Evolutionary conservation across 352 stramenopile genomes (phyloP), one percentile per base, ranked within the genome.

Genomic region (Phytopythium chamaehyphon): DNA sequence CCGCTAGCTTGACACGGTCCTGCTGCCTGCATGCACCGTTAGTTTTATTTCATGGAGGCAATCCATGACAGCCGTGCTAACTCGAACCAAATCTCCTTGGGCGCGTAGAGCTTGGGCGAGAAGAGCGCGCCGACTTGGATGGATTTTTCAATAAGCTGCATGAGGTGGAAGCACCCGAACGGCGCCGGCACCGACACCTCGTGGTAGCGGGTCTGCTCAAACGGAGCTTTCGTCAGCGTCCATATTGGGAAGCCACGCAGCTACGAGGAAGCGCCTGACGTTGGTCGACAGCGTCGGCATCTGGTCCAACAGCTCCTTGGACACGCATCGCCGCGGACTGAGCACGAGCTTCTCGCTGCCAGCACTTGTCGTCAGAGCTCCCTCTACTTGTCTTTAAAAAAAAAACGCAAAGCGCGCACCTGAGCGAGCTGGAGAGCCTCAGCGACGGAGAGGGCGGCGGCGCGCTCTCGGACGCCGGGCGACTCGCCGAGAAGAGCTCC

Each of bases 101-200:
- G 79, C 1, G 83, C 73, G 47, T 87, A 90, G 40, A 93, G 63
- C 43, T 80, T 87, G 2, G 75, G 69, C 6, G 79, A 80, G 57
- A 93, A 86, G 21, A 88, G 61, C 11, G 79, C 77, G 10, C 82
- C 79, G 12, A 87, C 71, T 53, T 88, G 72, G 43, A 90, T 90
- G 14, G 74, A 88, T 50, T 83, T 84, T 37, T 93, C 75, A 40
- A 93, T 81, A 26, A 90, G 72, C 42, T 86, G 75, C 76, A 93
- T 88, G 36, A 93, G 53, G 40, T 89, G 68, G 57, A 90, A 93
- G 49, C 85, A 84, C 10, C 71, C 73, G 35, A 90, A 86, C 16
- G 75, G 75, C 47, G 73, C 63, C 31, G 62, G 40, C 28, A 88
- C 71, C 11, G 59, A 58, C 19, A 80, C 69, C 51, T 89, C 71